Evolutionary conservation across 345 rosid genomes (phyloP), one percentile per base, ranked within the genome.

Genomic region (Theobroma cacao): DNA sequence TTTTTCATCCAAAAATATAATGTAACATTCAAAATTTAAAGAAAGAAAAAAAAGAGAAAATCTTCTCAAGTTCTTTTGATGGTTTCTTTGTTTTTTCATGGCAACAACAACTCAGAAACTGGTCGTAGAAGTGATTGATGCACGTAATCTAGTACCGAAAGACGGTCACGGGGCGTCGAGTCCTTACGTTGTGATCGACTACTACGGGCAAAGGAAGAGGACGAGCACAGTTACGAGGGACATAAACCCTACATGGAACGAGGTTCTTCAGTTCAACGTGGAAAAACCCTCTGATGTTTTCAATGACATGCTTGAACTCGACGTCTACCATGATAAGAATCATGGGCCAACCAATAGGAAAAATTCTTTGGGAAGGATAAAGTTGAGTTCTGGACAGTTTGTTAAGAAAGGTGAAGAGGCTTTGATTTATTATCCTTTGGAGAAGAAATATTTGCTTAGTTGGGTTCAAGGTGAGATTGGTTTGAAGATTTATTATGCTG

Each of bases 161-260:
- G 98, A 93, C 41, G 98, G 98, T 11, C 97, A 91, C 0, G 98
- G 98, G 18, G 82, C 91, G 0, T 93, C 98, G 20, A 95, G 98
- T 79, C 98, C 98, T 9, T 95, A 90, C 82, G 98, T 90, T 8
- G 85, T 89, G 28, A 74, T 92, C 47, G 92, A 95, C 77, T 95
- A 89, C 80, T 86, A 93, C 58, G 98, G 98, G 22, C 95, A 95
- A 47, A 72, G 98, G 79, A 86, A 80, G 82, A 84, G 85, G 4
- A 95, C 98, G 0, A 79, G 58, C 3, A 87, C 98, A 7, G 87
- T 80, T 45, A 74, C 86, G 52, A 86, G 92, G 31, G 93, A 93
- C 78, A 81, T 95, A 69, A 91, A 86, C 73, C 98, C 98, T 1
- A 74, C 83, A 17, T 95, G 98, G 98, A 88, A 86, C 76, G 93